Conservation (phyloP, 2,329 filamentous ascomycete genomes). For the Xylaria sp. region DNA sequence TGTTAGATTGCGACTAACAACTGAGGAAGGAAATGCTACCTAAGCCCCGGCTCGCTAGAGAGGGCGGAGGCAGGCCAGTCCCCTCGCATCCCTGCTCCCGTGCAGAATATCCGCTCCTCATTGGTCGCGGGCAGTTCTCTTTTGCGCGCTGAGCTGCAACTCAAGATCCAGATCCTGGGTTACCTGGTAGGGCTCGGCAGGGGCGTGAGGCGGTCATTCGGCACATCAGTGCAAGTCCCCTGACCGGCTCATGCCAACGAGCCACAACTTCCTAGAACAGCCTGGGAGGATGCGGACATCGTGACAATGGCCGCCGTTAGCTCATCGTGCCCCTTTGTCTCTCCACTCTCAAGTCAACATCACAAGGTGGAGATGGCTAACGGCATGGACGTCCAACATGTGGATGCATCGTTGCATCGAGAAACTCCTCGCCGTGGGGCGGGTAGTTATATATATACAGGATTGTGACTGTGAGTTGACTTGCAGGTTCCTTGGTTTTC, state of each 20-base stretch:
- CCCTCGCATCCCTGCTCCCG: slow-evolving; percentile 21
- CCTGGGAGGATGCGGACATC: slow-evolving; percentile 31
- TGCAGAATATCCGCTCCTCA: slow-evolving; percentile 25
- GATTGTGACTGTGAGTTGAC: slow-evolving; percentile 4
- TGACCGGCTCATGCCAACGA: slow-evolving; percentile 29
- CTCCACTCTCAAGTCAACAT: slow-evolving; percentile 32
- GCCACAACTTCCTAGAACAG: slow-evolving; percentile 34
- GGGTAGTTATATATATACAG: slow-evolving; percentile 13
- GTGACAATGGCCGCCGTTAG: slow-evolving; percentile 30
- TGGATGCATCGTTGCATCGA: slow-evolving; percentile 25
- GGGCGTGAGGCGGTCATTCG: slow-evolving; percentile 32
- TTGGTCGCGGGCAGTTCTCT: slow-evolving; percentile 18
- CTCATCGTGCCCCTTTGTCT: slow-evolving; percentile 24
- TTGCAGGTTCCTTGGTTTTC: slow-evolving; percentile 1
- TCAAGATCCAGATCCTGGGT: slow-evolving; percentile 16
- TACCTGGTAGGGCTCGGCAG: slow-evolving; percentile 30
- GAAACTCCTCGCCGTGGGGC: slow-evolving; percentile 10
- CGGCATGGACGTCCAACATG: slow-evolving; percentile 25
- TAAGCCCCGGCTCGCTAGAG: neutral
- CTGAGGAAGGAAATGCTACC: slow-evolving; percentile 3
- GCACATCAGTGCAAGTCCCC: slow-evolving; percentile 29
- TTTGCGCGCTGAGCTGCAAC: slow-evolving; percentile 10
- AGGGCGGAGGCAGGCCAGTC: slow-evolving; percentile 12
- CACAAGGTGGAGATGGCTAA: slow-evolving; percentile 8
- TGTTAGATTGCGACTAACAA: neutral